Conservation (phyloP, 495 filamentous ascomycete genomes). For the Glonium stellatum region DNA sequence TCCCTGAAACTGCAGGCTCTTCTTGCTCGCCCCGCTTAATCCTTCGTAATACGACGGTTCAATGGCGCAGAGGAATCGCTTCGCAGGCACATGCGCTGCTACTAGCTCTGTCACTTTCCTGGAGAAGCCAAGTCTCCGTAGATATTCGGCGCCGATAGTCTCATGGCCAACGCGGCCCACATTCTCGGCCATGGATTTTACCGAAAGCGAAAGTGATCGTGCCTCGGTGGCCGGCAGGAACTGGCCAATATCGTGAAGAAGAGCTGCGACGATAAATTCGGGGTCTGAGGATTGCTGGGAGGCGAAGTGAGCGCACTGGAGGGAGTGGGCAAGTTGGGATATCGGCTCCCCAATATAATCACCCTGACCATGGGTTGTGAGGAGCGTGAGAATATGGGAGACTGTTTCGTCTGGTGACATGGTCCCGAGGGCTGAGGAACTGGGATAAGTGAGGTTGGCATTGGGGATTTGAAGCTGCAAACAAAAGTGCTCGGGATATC, state of each 20-base stretch:
- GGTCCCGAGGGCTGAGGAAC: background rate
- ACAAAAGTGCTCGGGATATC: no score
- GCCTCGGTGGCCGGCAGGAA: slow-evolving; percentile 33
- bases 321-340: slow-evolving; percentile 42
- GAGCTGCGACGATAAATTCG: slow-evolving; percentile 39
- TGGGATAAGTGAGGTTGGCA: background rate
- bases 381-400: slow-evolving; percentile 10
- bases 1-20: slow-evolving; percentile 41
- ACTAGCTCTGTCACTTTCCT: slow-evolving; percentile 38
- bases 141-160: slow-evolving; percentile 38
- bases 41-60: slow-evolving; percentile 37
- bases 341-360: slow-evolving; percentile 40
- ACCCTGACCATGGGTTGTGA: slow-evolving; percentile 9
- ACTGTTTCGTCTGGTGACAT: slow-evolving; percentile 7
- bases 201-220: slow-evolving; percentile 12
- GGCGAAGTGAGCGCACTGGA: slow-evolving; percentile 40
- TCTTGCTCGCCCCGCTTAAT: slow-evolving; percentile 38
- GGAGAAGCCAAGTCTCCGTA: slow-evolving; percentile 38
- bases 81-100: slow-evolving; percentile 42
- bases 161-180: slow-evolving; percentile 43
- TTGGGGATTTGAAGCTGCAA: background rate
- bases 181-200: slow-evolving; percentile 19
- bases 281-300: slow-evolving; percentile 28
- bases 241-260: slow-evolving; percentile 45
- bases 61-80: slow-evolving; percentile 42